Base-by-base conservation (phyloP, 495 filamentous ascomycete genomes). In the Penicillium chermesinum region DNA sequence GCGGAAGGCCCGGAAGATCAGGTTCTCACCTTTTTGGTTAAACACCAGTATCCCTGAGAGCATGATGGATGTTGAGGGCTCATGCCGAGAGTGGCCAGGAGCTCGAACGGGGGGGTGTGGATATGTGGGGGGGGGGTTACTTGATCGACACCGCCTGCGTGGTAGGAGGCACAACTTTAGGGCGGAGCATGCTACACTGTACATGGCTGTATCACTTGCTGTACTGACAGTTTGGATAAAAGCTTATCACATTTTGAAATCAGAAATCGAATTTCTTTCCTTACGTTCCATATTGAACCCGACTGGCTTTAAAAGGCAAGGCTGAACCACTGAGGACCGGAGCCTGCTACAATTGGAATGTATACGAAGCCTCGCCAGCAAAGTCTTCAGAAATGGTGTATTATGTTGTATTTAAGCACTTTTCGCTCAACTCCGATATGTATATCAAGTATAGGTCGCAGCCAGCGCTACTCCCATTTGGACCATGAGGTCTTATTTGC, bases 1-100 rank as follows among this genome's bases (percentile, higher is more conserved):
- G 58, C 93, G 89, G 71, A 96, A 99, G 57, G 94, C 88, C 54
- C 93, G 90, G 71, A 97, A 96, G 67, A 99, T 99, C 53, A 99
- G 87, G 67, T 96, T 96, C 76, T 99, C 93, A 73, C 93, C 93
- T 69, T 99, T 99, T 66, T 97, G 94, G 60, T 99, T 99, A 76
- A 99, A 99, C 55, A 99, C 81, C 38, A 99, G 80, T 58, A 99
- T 90, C 48, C 93, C 93, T 51, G 90, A 96, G 54, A 97, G 77
- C 93, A 97, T 97, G 46, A 55, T 85, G 75, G 33, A 43, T 15
- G 45, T 46, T 32, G 34, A 46, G 49, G 37, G 43, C 48, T 46
- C 52, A 49, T 55, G 25, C 41, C 49, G 32, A 40, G 41, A 48
- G 50, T 53, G 42, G 50, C 52, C 50, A 46, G 44, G 48, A 52